Conservation (phyloP, 805 yeast genomes). For the Wickerhamomyces queroliae region DNA sequence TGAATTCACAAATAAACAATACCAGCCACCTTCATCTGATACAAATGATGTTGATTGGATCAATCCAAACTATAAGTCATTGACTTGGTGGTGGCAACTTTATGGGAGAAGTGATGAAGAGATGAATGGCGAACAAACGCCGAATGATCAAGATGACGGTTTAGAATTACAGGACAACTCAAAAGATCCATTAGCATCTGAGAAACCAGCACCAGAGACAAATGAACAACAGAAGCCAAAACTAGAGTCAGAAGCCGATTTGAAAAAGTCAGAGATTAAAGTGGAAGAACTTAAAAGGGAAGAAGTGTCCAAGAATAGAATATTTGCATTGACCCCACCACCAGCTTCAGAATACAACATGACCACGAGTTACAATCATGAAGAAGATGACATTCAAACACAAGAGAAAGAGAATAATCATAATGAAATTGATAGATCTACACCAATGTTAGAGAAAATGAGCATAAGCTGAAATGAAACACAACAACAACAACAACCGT, state of each 20-base stretch:
- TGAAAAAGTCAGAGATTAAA: not conserved
- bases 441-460: constrained; percentile 8
- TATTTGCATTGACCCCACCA: constrained; percentile 15
- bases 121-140: constrained; percentile 34
- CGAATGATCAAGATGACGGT: not conserved
- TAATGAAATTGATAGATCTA: not conserved
- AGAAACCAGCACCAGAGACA: not conserved
- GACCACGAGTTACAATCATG: constrained; percentile 2
- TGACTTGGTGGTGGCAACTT: constrained; percentile 87
- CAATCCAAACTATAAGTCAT: constrained; percentile 53
- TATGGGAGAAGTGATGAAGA: constrained; percentile 74
- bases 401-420: not conserved
- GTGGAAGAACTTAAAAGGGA: not conserved
- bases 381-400: constrained; percentile 1
- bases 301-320: not conserved
- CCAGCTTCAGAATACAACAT: constrained; percentile 2
- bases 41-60: constrained; percentile 31
- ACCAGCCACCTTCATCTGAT: too few relatives aligned
- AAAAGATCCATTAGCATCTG: not conserved
- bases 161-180: constrained; percentile 1
- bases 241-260: not conserved
- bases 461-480: not conserved
- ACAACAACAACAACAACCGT: too few relatives aligned
- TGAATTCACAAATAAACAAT: constrained; percentile 61
- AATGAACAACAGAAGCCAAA: not conserved